These are phyloP conservation scores for Closterium sp. DNA, from an alignment of 139 green algal genomes.

Conservation along the genomic window DNA sequence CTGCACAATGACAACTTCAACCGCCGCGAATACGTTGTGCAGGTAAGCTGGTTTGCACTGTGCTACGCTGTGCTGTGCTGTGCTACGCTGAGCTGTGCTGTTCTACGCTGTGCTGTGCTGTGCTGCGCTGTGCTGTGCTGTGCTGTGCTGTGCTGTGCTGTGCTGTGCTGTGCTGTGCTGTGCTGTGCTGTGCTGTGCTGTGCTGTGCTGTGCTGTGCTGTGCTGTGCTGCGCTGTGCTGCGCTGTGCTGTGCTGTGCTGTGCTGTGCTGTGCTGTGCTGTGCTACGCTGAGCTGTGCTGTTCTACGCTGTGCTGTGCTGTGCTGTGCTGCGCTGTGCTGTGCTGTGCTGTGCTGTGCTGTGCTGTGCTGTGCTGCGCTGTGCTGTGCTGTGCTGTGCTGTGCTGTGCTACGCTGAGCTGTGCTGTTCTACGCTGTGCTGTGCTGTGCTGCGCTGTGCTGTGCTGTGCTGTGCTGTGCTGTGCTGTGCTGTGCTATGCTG, in stretches of 20 bases:
- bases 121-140: conserved; percentile 10
- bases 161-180: conserved; percentile 17
- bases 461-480: conserved; percentile 20
- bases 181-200: conserved; percentile 20
- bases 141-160: conserved; percentile 20
- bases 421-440: background rate
- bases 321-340: conserved; percentile 11
- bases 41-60: conserved; percentile 53
- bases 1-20: conserved; percentile 94
- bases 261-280: conserved; percentile 4
- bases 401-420: background rate
- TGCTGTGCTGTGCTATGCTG: conserved; percentile 15
- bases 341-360: conserved; percentile 20
- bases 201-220: conserved; percentile 20
- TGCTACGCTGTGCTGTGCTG: background rate
- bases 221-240: conserved; percentile 17
- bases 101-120: conserved; percentile 11
- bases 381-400: conserved; percentile 10
- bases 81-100: background rate
- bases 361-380: conserved; percentile 14
- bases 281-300: background rate
- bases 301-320: background rate
- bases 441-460: conserved; percentile 4
- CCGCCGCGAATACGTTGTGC: conserved; percentile 87
- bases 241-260: conserved; percentile 19